These are phyloP conservation scores for Nicotiana rustica DNA, from an alignment of 305 asterid genomes.

Conservation along the genomic window DNA sequence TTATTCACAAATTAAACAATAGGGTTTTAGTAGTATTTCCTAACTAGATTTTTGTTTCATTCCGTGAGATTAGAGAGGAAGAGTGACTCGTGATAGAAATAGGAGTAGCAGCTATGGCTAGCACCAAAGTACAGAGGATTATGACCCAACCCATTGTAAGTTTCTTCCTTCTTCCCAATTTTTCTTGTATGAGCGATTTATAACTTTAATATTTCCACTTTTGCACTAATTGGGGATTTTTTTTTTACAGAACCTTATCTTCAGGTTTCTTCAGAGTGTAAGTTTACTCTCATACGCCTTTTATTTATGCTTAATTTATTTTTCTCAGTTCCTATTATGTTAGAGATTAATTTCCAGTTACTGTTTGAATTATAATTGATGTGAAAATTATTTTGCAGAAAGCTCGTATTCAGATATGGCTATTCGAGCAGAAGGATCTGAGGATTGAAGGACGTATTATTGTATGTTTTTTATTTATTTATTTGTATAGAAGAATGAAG, in stretches of 20 bases:
- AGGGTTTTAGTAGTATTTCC: not conserved
- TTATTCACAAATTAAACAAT: not conserved
- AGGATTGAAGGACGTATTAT: conserved; percentile 77
- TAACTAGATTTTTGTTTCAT: conserved; percentile 32
- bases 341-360: not conserved
- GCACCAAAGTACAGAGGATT: conserved; percentile 72
- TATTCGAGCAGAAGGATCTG: conserved; percentile 75
- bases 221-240: not conserved
- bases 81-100: not conserved
- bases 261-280: conserved; percentile 77
- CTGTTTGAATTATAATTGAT: conserved; percentile 23
- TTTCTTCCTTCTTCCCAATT: not conserved
- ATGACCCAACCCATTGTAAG: conserved; percentile 72
- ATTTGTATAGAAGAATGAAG: not conserved
- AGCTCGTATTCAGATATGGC: conserved; percentile 79
- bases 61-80: not conserved
- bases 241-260: conserved; percentile 59
- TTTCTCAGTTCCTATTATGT: not conserved
- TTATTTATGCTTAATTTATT: not conserved
- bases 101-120: conserved; percentile 60
- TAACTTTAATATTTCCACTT: not conserved
- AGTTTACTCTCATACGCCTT: conserved; percentile 27
- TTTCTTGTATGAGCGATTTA: not conserved
- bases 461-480: conserved; percentile 43
- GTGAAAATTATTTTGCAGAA: conserved; percentile 48